Evolutionary conservation across 177 flowering plant genomes (phyloP).

Genomic region (Vitis hybrid): DNA sequence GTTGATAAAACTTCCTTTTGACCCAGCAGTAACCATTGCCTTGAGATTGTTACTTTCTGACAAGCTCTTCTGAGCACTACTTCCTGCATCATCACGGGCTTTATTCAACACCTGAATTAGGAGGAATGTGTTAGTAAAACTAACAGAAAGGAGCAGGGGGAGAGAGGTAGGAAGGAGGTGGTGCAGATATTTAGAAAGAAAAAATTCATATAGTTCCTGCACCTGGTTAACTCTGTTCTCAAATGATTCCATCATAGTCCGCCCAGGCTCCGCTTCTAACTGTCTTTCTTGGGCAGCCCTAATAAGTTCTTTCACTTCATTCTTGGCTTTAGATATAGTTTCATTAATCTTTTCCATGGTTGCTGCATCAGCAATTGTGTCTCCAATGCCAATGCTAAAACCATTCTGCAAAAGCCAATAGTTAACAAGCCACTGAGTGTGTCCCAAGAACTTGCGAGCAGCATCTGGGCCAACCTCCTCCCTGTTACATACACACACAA

Average conservation of each 20-base stretch:
- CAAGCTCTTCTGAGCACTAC: slow-evolving; percentile 97
- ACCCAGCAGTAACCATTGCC: slow-evolving; percentile 99
- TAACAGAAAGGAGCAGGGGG: neutral
- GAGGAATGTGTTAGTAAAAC: neutral
- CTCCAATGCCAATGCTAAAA: slow-evolving; percentile 98
- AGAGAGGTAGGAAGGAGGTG: no score
- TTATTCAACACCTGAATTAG: slow-evolving; percentile 75
- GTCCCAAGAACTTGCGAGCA: slow-evolving; percentile 97
- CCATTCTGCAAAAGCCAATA: slow-evolving; percentile 97
- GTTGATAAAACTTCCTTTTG: slow-evolving; percentile 98
- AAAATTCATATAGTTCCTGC: neutral
- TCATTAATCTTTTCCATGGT: slow-evolving; percentile 96
- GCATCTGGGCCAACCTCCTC: slow-evolving; percentile 99
- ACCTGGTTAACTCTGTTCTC: slow-evolving; percentile 99
- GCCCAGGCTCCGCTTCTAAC: slow-evolving; percentile 95
- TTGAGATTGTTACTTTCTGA: slow-evolving; percentile 97
- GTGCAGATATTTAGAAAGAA: no score
- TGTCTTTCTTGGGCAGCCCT: slow-evolving; percentile 62
- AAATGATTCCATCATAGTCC: slow-evolving; percentile 97
- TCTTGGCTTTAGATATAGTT: slow-evolving; percentile 86
- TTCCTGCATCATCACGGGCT: slow-evolving; percentile 99
- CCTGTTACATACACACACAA: slow-evolving; percentile 39
- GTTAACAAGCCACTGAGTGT: slow-evolving; percentile 99
- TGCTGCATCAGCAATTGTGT: slow-evolving; percentile 94
- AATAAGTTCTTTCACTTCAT: slow-evolving; percentile 86